Conservation (phyloP, 2,329 filamentous ascomycete genomes). For the Xylaria sp. region DNA sequence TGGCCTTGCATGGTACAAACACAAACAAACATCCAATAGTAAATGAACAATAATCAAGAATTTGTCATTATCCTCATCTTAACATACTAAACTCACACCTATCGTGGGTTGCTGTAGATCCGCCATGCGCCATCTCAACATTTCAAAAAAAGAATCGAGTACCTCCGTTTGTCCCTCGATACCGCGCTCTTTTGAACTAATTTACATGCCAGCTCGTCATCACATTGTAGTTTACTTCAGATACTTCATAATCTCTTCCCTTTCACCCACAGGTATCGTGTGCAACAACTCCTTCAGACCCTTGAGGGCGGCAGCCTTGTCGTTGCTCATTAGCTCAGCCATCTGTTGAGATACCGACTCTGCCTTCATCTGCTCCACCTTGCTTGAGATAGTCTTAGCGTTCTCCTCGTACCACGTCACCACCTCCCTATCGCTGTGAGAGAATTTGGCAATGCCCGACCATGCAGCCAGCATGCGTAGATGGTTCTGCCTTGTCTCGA, state of each 20-base stretch:
- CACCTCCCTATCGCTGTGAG: slow-evolving; percentile 81
- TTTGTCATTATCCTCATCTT: slow-evolving; percentile 16
- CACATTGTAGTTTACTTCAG: slow-evolving; percentile 53
- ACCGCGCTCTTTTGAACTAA: background rate
- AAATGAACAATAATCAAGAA: slow-evolving; percentile 11
- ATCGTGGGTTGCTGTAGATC: slow-evolving; percentile 3
- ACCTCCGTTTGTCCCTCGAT: background rate
- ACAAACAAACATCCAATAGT: background rate
- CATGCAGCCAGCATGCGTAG: slow-evolving; percentile 83
- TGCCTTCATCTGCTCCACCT: slow-evolving; percentile 84
- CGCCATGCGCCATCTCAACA: background rate
- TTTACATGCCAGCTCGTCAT: slow-evolving; percentile 5
- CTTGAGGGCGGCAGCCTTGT: slow-evolving; percentile 77
- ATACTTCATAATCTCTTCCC: slow-evolving; percentile 79
- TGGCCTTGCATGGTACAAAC: too few species aligned
- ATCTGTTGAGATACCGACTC: slow-evolving; percentile 69
- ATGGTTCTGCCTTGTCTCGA: slow-evolving; percentile 71
- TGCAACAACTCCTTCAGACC: slow-evolving; percentile 87
- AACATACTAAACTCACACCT: background rate
- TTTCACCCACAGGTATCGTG: slow-evolving; percentile 88
- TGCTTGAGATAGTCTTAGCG: slow-evolving; percentile 80
- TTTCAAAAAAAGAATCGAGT: background rate
- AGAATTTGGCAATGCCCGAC: slow-evolving; percentile 81
- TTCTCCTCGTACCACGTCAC: slow-evolving; percentile 98
- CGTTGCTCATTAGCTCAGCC: slow-evolving; percentile 56